These are phyloP conservation scores for Debaryomyces subglobosus DNA, from an alignment of 1,139 yeast species.

Conservation along the genomic window DNA sequence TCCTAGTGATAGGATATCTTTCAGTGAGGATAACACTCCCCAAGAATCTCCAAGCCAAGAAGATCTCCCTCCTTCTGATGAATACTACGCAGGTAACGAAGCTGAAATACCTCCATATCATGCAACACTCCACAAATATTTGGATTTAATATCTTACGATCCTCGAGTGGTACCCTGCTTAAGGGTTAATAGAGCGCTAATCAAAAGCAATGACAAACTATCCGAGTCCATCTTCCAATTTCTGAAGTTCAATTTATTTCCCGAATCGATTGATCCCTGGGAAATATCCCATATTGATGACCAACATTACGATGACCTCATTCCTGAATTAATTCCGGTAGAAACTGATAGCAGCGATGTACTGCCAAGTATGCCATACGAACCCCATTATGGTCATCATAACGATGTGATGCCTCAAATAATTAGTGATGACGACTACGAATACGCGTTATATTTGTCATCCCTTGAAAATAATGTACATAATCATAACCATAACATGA, in stretches of 20 bases:
- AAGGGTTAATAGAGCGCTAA: constrained; percentile 37
- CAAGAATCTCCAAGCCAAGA: constrained; percentile 2
- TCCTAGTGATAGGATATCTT: neutral
- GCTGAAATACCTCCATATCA: constrained; percentile 44
- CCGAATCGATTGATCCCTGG: constrained; percentile 39
- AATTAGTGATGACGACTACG: constrained; percentile 8
- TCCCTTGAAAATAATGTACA: constrained; percentile 9
- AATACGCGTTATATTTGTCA: constrained; percentile 14
- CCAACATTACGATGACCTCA: constrained; percentile 32
- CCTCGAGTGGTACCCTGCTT: constrained; percentile 44
- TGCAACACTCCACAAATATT: constrained; percentile 36
- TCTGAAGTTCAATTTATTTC: constrained; percentile 32
- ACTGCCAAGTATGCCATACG: constrained; percentile 2
- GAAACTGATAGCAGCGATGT: constrained; percentile 2
- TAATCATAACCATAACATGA: neutral
- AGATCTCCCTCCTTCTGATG: constrained; percentile 21
- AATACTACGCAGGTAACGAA: constrained; percentile 19
- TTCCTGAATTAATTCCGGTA: constrained; percentile 33
- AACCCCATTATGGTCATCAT: constrained; percentile 1
- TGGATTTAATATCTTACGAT: constrained; percentile 46
- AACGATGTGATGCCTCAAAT: neutral
- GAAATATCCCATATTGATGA: constrained; percentile 45
- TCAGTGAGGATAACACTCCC: neutral
- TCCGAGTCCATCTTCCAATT: constrained; percentile 30
- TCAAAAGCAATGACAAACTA: constrained; percentile 31